These are phyloP conservation scores for Sporothrix brasiliensis DNA, from an alignment of 2,329 filamentous ascomycete genomes.

Conservation along the genomic window DNA sequence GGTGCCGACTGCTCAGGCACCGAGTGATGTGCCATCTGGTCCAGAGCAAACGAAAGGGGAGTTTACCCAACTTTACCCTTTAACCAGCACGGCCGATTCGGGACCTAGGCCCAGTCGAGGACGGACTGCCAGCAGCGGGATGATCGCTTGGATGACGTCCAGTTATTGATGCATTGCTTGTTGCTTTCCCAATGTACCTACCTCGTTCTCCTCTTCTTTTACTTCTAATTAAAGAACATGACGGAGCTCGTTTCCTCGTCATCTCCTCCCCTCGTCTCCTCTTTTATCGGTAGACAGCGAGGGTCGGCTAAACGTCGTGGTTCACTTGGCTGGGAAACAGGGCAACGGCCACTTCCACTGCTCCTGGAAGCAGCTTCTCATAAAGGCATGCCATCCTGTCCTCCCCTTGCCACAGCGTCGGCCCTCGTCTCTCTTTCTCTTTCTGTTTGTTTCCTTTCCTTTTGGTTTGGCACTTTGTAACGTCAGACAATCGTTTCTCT, in stretches of 20 bases:
- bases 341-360: not conserved
- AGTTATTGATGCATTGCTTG: not conserved
- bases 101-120: conserved; percentile 3
- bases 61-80: conserved; percentile 15
- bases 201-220: not conserved
- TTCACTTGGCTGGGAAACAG: not conserved
- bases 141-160: not conserved
- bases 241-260: not conserved
- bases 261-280: not conserved
- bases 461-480: not conserved
- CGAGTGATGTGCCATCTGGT: not conserved
- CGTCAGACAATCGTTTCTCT: not conserved
- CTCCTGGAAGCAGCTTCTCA: not conserved
- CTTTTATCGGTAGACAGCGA: not conserved
- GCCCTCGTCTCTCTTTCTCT: not conserved
- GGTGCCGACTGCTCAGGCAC: conserved; percentile 3
- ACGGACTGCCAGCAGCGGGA: not conserved
- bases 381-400: conserved; percentile 2
- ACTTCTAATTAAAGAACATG: conserved; percentile 22
- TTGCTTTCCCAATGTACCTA: not conserved
- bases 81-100: not conserved
- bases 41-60: not conserved
- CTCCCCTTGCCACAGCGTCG: not conserved
- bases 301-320: conserved; percentile 12
- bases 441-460: not conserved